These are phyloP conservation scores for Trametes hirsuta DNA, from an alignment of 1,284 basidiomycete species.

Conservation along the genomic window DNA sequence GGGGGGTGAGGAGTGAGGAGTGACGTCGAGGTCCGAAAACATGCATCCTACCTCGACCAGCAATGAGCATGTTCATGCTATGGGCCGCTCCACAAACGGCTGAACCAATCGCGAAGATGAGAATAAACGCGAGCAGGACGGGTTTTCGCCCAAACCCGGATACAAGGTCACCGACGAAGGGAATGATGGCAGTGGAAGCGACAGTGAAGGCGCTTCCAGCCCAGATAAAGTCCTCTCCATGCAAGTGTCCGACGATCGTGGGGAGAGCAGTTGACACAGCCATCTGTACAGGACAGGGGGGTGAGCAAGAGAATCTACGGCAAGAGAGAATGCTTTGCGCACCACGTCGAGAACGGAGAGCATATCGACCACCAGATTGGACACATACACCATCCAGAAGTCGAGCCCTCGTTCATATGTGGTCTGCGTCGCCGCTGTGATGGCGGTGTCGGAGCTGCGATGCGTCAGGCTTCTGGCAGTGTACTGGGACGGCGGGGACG, in stretches of 20 bases:
- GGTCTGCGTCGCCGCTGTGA: too few species aligned
- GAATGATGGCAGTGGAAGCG: slow-evolving; percentile 26
- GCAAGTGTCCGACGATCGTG: slow-evolving; percentile 25
- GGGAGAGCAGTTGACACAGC: slow-evolving; percentile 28
- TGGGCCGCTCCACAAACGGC: slow-evolving; percentile 25
- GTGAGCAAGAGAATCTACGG: neutral
- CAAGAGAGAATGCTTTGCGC: neutral
- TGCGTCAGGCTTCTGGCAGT: too few species aligned
- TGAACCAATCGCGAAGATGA: slow-evolving; percentile 21
- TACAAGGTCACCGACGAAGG: slow-evolving; percentile 23
- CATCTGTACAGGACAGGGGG: neutral
- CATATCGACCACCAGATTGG: neutral
- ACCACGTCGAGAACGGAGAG: slow-evolving; percentile 7
- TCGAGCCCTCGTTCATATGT: neutral
- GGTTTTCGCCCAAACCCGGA: slow-evolving; percentile 21
- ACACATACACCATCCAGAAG: slow-evolving; percentile 10
- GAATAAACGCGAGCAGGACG: slow-evolving; percentile 14
- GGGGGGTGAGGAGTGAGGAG: too few species aligned
- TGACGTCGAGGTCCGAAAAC: neutral
- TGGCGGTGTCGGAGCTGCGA: too few species aligned
- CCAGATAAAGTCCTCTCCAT: slow-evolving; percentile 32
- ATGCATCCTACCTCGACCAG: slow-evolving; percentile 22
- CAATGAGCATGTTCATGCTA: slow-evolving; percentile 32
- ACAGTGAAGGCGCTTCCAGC: slow-evolving; percentile 30
- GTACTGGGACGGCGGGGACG: too few species aligned